Conservation (phyloP, 768 basidiomycete species). For the Tricholoma matsutake region DNA sequence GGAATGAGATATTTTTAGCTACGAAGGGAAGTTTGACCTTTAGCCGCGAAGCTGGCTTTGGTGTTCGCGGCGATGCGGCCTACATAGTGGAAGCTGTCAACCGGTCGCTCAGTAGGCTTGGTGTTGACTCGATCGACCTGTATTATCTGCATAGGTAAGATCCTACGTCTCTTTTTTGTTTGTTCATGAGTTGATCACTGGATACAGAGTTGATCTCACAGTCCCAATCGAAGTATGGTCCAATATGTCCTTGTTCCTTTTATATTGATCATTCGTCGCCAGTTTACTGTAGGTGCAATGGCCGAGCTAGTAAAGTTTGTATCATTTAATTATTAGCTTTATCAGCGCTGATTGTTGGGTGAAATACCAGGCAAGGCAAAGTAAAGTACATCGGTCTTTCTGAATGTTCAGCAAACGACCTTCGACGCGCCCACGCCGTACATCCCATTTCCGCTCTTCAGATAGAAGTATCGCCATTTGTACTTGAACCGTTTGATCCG, state of each 20-base stretch:
- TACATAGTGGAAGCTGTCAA: constrained; percentile 37
- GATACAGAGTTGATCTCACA: constrained; percentile 17
- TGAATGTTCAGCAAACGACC: constrained; percentile 24
- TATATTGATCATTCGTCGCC: neutral
- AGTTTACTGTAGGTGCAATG: constrained; percentile 30
- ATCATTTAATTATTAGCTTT: too few relatives aligned
- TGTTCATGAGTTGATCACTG: neutral
- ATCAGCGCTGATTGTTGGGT: too few relatives aligned
- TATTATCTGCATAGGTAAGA: constrained; percentile 38
- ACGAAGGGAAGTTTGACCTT: constrained; percentile 40
- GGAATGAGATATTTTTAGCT: constrained; percentile 56
- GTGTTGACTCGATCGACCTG: constrained; percentile 41
- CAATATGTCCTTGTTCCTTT: neutral
- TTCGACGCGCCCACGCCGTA: constrained; percentile 46
- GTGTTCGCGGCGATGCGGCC: constrained; percentile 29
- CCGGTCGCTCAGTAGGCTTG: constrained; percentile 39
- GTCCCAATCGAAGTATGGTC: constrained; percentile 25
- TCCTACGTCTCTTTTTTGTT: neutral
- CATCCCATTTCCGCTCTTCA: constrained; percentile 45
- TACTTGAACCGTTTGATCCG: constrained; percentile 41
- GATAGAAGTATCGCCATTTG: constrained; percentile 42
- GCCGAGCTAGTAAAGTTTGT: too few relatives aligned
- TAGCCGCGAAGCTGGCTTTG: constrained; percentile 5
- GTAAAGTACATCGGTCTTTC: too few relatives aligned
- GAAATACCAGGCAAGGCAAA: too few relatives aligned